A percentile compares a stretch with the other conserved stretches of the same genome.
phyloP scores from a whole-genome alignment of 345 rosid species.

The Syzygium oleosum region DNA sequence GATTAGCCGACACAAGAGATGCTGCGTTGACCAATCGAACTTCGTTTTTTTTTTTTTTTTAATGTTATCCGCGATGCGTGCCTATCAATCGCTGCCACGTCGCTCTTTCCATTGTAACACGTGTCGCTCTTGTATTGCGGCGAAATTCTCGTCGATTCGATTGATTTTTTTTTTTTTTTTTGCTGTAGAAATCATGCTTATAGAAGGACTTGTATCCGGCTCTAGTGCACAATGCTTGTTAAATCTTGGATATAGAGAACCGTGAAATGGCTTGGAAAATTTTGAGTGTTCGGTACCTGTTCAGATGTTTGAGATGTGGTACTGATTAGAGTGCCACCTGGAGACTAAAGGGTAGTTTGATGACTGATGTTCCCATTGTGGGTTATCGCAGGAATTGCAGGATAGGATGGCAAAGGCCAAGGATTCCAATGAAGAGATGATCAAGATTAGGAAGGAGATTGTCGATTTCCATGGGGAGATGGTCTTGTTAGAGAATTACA shows the following conservation, averaged over 20 bases:
- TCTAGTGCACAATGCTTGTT: background rate
- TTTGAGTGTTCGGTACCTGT: background rate
- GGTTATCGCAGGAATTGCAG: conserved; percentile 52
- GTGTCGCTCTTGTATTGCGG: background rate
- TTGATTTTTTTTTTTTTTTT: background rate
- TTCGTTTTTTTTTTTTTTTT: background rate
- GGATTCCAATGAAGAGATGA: conserved; percentile 45
- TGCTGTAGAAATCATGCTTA: background rate
- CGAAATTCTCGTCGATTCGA: background rate
- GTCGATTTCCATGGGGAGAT: conserved; percentile 94
- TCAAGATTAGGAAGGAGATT: conserved; percentile 66
- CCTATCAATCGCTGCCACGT: background rate
- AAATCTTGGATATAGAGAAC: background rate
- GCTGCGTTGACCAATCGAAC: background rate
- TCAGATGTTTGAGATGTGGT: background rate
- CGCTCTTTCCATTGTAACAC: background rate
- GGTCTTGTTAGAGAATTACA: conserved; percentile 89
- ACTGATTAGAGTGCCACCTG: background rate
- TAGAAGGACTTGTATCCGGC: background rate
- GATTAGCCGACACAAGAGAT: background rate
- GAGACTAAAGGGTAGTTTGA: background rate
- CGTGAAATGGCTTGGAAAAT: background rate
- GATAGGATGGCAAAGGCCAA: conserved; percentile 60
- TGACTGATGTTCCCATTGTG: background rate
- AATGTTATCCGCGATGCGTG: background rate